A percentile compares a stretch with the other conserved stretches of the same genome.
phyloP scores from a whole-genome alignment of 441 rosid species.

The Eutrema salsugineum region DNA sequence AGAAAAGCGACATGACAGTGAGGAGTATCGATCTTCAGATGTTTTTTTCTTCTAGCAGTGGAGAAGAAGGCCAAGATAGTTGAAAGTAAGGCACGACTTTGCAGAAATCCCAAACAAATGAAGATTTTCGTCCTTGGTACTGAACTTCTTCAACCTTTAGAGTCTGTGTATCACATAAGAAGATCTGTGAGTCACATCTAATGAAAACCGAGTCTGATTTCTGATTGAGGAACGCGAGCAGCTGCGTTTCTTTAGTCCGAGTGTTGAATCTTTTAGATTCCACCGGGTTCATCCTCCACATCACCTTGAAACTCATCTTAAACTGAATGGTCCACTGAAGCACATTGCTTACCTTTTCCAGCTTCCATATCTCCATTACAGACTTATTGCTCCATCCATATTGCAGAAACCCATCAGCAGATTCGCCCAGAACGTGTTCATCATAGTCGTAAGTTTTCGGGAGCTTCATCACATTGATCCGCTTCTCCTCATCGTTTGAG shows the following conservation, averaged over 20 bases:
- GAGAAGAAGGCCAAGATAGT: slow-evolving; percentile 48
- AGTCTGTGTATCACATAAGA: slow-evolving; percentile 25
- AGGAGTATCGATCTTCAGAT: not conserved
- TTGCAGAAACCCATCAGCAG: slow-evolving; percentile 48
- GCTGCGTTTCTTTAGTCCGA: slow-evolving; percentile 48
- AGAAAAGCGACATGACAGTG: not conserved
- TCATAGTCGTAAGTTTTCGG: slow-evolving; percentile 49
- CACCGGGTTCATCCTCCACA: slow-evolving; percentile 50
- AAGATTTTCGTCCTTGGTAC: slow-evolving; percentile 47
- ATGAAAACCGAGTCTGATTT: slow-evolving; percentile 41
- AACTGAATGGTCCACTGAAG: slow-evolving; percentile 38
- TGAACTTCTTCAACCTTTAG: slow-evolving; percentile 38
- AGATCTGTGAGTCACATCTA: slow-evolving; percentile 43
- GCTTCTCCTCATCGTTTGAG: slow-evolving; percentile 37
- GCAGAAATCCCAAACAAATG: slow-evolving; percentile 45
- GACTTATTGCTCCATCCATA: slow-evolving; percentile 51
- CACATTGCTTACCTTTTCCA: slow-evolving; percentile 27
- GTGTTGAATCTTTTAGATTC: slow-evolving; percentile 21
- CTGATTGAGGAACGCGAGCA: slow-evolving; percentile 41
- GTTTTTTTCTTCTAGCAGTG: not conserved
- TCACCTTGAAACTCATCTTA: slow-evolving; percentile 41
- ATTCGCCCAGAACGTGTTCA: slow-evolving; percentile 50
- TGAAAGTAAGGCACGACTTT: slow-evolving; percentile 51
- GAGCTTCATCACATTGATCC: slow-evolving; percentile 36
- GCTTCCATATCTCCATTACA: slow-evolving; percentile 55